Conservation (phyloP, 2,329 filamentous ascomycete genomes). For the Neonectria sp. region DNA sequence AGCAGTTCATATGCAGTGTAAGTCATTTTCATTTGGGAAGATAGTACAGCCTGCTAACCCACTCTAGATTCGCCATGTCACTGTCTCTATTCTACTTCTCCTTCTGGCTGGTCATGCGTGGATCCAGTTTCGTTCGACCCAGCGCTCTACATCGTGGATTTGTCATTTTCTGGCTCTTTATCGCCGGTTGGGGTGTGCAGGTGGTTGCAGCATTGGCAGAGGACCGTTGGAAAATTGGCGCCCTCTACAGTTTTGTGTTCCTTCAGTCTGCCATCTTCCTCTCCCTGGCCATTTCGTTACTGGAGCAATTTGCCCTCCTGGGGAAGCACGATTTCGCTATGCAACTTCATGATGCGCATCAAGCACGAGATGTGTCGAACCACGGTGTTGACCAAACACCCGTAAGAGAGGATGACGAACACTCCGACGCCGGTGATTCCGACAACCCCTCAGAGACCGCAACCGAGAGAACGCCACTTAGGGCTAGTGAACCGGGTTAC, state of each 20-base stretch:
- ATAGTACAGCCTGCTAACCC: slow-evolving; percentile 34
- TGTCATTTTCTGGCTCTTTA: slow-evolving; percentile 86
- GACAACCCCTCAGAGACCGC: slow-evolving; percentile 52
- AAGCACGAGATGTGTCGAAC: slow-evolving; percentile 57
- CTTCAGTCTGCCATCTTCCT: slow-evolving; percentile 83
- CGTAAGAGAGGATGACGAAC: slow-evolving; percentile 31
- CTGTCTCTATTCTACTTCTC: slow-evolving; percentile 83
- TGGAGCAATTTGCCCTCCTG: slow-evolving; percentile 85
- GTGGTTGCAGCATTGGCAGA: slow-evolving; percentile 83
- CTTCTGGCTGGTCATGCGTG: slow-evolving; percentile 86
- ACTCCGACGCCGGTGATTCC: slow-evolving; percentile 40
- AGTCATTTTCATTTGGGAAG: slow-evolving; percentile 41
- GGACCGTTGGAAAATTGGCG: slow-evolving; percentile 79
- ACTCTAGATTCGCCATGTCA: slow-evolving; percentile 82
- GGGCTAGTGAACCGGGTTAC: slow-evolving; percentile 53
- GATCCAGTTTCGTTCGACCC: slow-evolving; percentile 84
- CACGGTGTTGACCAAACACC: slow-evolving; percentile 36
- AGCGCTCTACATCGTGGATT: slow-evolving; percentile 90
- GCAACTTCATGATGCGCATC: slow-evolving; percentile 67
- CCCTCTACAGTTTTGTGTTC: slow-evolving; percentile 86
- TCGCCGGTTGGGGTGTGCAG: slow-evolving; percentile 80
- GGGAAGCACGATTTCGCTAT: slow-evolving; percentile 79
- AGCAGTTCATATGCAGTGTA: slow-evolving; percentile 86
- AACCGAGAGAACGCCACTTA: slow-evolving; percentile 70
- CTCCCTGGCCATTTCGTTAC: slow-evolving; percentile 80